Percentiles rank a stretch among this genome's conserved stretches.
phyloP scores from a whole-genome alignment of 306 rosid species.

The Potentilla sterilis region DNA sequence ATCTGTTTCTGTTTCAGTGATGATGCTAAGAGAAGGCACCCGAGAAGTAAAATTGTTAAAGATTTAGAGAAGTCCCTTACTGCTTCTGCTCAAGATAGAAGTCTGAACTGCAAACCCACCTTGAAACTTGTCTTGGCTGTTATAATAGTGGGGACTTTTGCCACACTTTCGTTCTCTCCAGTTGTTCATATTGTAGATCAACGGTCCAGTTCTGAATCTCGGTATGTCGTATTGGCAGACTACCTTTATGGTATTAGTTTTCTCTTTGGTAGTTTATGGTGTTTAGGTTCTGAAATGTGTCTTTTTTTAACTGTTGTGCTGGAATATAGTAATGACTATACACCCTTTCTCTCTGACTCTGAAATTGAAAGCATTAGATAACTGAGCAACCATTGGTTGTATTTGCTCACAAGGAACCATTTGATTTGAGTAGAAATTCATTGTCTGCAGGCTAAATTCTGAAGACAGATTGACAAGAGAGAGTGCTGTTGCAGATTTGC shows the following conservation, averaged over 20 bases:
- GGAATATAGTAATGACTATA: neutral
- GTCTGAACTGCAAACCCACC: slow-evolving; percentile 57
- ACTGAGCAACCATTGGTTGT: neutral
- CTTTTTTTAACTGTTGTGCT: neutral
- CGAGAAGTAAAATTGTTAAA: slow-evolving; percentile 58
- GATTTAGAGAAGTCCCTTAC: slow-evolving; percentile 56
- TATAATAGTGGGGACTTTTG: slow-evolving; percentile 61
- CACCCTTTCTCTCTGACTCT: neutral
- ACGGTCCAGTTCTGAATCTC: slow-evolving; percentile 41
- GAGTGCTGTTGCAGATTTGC: slow-evolving; percentile 40
- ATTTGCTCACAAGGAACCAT: neutral
- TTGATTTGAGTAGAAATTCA: neutral
- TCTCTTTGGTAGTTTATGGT: neutral
- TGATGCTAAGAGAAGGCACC: slow-evolving; percentile 61
- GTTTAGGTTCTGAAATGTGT: neutral
- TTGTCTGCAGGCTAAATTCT: slow-evolving; percentile 42
- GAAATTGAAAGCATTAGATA: slow-evolving; percentile 2
- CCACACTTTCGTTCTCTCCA: slow-evolving; percentile 62
- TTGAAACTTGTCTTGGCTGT: slow-evolving; percentile 61
- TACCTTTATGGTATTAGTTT: neutral
- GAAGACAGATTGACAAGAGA: slow-evolving; percentile 35
- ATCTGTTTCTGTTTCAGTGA: slow-evolving; percentile 57
- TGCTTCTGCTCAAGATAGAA: slow-evolving; percentile 35
- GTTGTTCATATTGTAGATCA: slow-evolving; percentile 66
- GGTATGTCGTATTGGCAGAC: slow-evolving; percentile 42